Base-by-base conservation (phyloP, 2,329 filamentous ascomycete genomes). In the Penicillium rolfsii region DNA sequence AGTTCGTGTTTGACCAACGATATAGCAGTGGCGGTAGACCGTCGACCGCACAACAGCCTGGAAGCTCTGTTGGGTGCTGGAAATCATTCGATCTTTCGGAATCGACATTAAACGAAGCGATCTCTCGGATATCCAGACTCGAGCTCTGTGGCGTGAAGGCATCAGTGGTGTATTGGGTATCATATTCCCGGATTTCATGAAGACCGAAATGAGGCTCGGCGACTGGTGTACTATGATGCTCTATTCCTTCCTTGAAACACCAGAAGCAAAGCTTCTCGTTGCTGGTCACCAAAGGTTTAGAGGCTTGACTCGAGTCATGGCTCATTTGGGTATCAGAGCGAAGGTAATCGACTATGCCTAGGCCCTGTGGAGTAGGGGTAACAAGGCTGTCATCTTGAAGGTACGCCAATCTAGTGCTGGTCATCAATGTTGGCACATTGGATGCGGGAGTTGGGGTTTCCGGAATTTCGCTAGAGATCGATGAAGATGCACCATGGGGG, bases 1-100 rank as follows among this genome's bases (percentile, higher is more conserved):
- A 74, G 0, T 73, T 63, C 1, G 59, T 24, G 28, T 76, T 75
- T 1, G 66, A 74, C 64, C 72, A 78, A 12, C 77, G 63, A 52
- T 74, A 79, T 0, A 77, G 40, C 1, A 78, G n/a, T 0, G 60
- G 64, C 9, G 76, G 74, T 3, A 71, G 28, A 24, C 65, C 19
- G 16, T 41, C 5, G 2, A 22, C 52, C 55, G 28, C 30, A 35
- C 35, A 41, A 22, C 19, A n/a, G 43, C 33, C 19, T 2, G 30
- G 55, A 3, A 48, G 30, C 2, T 38, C 19, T 1, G 5, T n/a
- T 2, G 8, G 3, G 7, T 45, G 1, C 4, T 5, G 12, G 3
- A 3, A 8, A 16, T 22, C 7, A 50, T 14, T 46, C 1, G 5
- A 7, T 1, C 24, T 12, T 3, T 26, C 7, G 16, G 1, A 7